A percentile compares a stretch with the other conserved stretches of the same genome.
Conservation (phyloP, 129 eudicot species). For the Lonicera japonica region DNA sequence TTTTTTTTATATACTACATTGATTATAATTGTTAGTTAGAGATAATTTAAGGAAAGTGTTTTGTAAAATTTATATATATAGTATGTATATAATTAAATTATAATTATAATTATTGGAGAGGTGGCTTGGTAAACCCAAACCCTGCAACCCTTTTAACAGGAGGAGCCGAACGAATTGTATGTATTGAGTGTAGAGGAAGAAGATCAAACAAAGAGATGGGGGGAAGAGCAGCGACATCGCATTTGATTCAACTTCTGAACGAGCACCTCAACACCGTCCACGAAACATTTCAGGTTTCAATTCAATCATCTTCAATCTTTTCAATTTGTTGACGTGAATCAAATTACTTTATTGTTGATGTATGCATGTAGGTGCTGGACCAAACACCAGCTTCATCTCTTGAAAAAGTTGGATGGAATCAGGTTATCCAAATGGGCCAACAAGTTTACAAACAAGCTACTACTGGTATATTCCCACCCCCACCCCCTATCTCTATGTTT, state of each 20-base stretch:
- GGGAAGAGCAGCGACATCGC: background rate
- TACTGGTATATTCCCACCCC: constrained; percentile 30
- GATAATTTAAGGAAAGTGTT: no score
- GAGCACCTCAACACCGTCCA: constrained; percentile 63
- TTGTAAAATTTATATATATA: no score
- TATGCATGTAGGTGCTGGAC: constrained; percentile 47
- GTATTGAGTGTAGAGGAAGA: background rate
- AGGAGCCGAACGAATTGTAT: no score
- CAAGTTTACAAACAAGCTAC: constrained; percentile 87
- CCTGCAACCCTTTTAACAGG: background rate
- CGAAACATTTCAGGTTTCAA: constrained; percentile 69
- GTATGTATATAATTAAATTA: no score
- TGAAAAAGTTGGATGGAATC: constrained; percentile 66
- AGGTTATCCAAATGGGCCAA: constrained; percentile 70
- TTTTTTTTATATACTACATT: no score
- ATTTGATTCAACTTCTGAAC: constrained; percentile 22
- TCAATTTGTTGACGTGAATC: background rate
- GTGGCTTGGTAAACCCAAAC: no score
- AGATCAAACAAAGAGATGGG: no score
- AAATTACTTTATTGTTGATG: no score
- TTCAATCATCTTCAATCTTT: background rate
- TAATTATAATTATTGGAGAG: no score
- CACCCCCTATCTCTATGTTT: background rate
- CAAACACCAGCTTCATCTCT: constrained; percentile 64
- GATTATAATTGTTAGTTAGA: no score